Evolutionary conservation across 345 rosid genomes (phyloP).

Genomic region (Eutrema japonicum): DNA sequence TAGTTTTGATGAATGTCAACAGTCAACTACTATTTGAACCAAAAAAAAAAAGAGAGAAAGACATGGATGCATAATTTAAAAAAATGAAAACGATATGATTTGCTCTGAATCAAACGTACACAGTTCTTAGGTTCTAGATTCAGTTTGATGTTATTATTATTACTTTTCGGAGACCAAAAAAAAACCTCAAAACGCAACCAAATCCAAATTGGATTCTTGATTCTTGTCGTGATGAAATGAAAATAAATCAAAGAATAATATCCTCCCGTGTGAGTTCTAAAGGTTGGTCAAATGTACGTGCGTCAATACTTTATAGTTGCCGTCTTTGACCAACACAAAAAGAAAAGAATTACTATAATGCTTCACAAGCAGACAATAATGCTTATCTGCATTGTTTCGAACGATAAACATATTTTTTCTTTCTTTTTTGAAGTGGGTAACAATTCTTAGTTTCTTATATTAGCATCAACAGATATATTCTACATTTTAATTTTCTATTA

Average conservation of each 20-base stretch:
- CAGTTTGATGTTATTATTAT: too few relatives aligned
- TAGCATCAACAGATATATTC: not conserved
- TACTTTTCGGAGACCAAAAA: too few relatives aligned
- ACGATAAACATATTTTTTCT: not conserved
- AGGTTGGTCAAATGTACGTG: constrained; percentile 33
- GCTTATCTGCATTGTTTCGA: not conserved
- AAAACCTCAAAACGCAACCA: constrained; percentile 10
- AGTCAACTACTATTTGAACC: not conserved
- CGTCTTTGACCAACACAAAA: constrained; percentile 27
- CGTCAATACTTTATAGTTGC: constrained; percentile 30
- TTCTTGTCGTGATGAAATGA: constrained; percentile 13
- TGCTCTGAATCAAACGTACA: too few relatives aligned
- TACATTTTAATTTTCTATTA: not conserved
- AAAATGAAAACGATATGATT: too few relatives aligned
- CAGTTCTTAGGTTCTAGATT: too few relatives aligned
- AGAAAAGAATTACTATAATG: not conserved
- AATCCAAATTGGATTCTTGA: constrained; percentile 30
- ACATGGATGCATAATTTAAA: too few relatives aligned
- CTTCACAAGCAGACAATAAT: constrained; percentile 31
- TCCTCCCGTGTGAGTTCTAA: constrained; percentile 1
- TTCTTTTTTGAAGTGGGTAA: not conserved
- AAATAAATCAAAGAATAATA: not conserved
- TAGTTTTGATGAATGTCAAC: constrained; percentile 13
- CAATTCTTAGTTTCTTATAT: not conserved
- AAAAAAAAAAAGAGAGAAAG: too few relatives aligned